Percentiles rank a stretch among this genome's conserved stretches.
Conservation (phyloP, 176 grass and related monocot species). For the Eremochloa ophiuroides region DNA sequence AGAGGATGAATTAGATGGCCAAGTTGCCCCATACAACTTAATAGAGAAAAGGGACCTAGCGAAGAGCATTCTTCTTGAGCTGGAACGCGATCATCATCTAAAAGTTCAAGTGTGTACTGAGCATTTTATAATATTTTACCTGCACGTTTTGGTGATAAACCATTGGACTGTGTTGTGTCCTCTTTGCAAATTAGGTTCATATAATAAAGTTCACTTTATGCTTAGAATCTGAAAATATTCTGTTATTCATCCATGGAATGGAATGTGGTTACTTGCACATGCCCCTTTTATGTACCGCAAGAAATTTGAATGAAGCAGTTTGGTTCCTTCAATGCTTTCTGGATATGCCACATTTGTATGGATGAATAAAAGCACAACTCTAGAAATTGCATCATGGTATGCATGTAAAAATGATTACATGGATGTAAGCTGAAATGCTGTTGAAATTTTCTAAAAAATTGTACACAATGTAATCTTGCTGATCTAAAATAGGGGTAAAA, state of each 20-base stretch:
- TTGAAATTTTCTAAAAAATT: too few relatives aligned
- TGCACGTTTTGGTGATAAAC: background rate
- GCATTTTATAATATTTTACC: background rate
- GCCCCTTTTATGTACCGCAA: background rate
- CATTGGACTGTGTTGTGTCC: background rate
- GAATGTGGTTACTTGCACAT: background rate
- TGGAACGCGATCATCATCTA: constrained; percentile 64
- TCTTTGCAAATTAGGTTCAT: background rate
- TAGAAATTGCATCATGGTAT: background rate
- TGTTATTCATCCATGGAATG: background rate
- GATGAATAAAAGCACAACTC: background rate
- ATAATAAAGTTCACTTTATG: constrained; percentile 11
- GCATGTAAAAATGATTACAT: background rate
- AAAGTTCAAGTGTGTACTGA: constrained; percentile 52
- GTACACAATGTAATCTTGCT: too few relatives aligned
- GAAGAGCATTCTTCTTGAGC: constrained; percentile 71
- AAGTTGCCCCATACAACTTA: constrained; percentile 29
- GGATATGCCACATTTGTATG: background rate
- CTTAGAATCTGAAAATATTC: background rate
- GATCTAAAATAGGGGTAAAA: too few relatives aligned
- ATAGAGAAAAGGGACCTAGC: constrained; percentile 63
- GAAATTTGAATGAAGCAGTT: background rate
- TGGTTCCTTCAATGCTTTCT: background rate
- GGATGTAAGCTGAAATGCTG: too few relatives aligned
- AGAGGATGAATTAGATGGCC: constrained; percentile 32